These are phyloP conservation scores for Penicillium desertorum DNA, from an alignment of 495 filamentous ascomycete species.

Conservation along the genomic window DNA sequence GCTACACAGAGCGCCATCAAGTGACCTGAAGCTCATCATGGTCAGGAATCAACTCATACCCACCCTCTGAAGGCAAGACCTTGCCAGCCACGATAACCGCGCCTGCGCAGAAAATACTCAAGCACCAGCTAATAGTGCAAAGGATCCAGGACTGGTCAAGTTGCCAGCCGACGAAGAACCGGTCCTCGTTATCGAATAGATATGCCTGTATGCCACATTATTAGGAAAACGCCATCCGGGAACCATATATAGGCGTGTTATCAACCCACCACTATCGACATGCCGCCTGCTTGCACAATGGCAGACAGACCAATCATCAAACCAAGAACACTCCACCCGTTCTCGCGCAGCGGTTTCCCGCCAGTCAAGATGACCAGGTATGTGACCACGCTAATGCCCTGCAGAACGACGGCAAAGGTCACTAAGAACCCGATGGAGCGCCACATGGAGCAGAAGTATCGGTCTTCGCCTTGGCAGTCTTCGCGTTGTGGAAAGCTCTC, in stretches of 20 bases:
- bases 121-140: constrained; percentile 69
- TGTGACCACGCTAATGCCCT: constrained; percentile 71
- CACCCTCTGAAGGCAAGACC: constrained; percentile 74
- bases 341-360: constrained; percentile 70
- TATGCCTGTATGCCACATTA: constrained; percentile 57
- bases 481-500: constrained; percentile 58
- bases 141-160: constrained; percentile 76
- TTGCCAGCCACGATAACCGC: constrained; percentile 63
- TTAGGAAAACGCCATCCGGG: background rate
- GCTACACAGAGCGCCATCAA: constrained; percentile 7
- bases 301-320: constrained; percentile 61
- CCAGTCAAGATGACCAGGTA: constrained; percentile 74
- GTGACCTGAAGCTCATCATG: constrained; percentile 24
- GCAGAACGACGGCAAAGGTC: constrained; percentile 72
- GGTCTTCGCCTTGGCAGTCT: constrained; percentile 67
- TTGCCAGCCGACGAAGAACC: constrained; percentile 83
- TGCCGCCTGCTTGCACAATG: constrained; percentile 62
- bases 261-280: constrained; percentile 75
- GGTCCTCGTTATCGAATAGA: constrained; percentile 78
- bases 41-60: constrained; percentile 74
- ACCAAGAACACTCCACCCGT: constrained; percentile 74
- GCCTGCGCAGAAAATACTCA: constrained; percentile 60
- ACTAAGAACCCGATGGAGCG: constrained; percentile 82
- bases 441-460: constrained; percentile 91
- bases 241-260: background rate